Evolutionary conservation across 1,284 basidiomycete genomes (phyloP).

Genomic region (Apiotrichum laibachii): DNA sequence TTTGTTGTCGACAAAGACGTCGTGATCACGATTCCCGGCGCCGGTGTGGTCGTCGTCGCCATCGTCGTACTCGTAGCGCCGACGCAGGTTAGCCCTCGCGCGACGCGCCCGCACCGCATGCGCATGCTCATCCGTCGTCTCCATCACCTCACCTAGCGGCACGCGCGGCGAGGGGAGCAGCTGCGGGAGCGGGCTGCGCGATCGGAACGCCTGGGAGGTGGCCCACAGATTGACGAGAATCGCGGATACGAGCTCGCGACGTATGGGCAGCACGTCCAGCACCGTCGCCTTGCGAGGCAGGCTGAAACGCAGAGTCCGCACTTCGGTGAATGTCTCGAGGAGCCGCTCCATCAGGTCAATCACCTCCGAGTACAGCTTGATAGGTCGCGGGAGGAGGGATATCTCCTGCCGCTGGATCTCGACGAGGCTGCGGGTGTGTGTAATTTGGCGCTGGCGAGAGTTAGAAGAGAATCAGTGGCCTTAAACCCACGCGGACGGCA

Average conservation of each 20-base stretch:
- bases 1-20: not conserved
- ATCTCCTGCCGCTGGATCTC: slow-evolving; percentile 50
- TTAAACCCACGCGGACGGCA: slow-evolving; percentile 26
- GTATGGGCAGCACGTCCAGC: slow-evolving; percentile 52
- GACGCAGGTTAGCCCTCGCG: slow-evolving; percentile 13
- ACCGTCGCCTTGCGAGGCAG: slow-evolving; percentile 50
- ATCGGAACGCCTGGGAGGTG: slow-evolving; percentile 51
- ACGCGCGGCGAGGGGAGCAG: slow-evolving; percentile 52
- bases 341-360: slow-evolving; percentile 49
- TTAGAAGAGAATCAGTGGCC: not conserved
- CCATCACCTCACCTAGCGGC: slow-evolving; percentile 45
- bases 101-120: slow-evolving; percentile 20
- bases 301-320: slow-evolving; percentile 51
- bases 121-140: slow-evolving; percentile 44
- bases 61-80: not conserved
- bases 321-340: slow-evolving; percentile 48
- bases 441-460: slow-evolving; percentile 29
- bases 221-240: slow-evolving; percentile 54
- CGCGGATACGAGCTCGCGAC: slow-evolving; percentile 52
- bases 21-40: not conserved
- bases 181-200: slow-evolving; percentile 53
- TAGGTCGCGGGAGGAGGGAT: slow-evolving; percentile 53
- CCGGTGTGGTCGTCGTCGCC: not conserved
- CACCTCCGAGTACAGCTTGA: slow-evolving; percentile 49
- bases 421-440: slow-evolving; percentile 37